A percentile compares a stretch with the other conserved stretches of the same genome.
phyloP scores from a whole-genome alignment of 768 basidiomycete species.

The Grammothele lineata region DNA sequence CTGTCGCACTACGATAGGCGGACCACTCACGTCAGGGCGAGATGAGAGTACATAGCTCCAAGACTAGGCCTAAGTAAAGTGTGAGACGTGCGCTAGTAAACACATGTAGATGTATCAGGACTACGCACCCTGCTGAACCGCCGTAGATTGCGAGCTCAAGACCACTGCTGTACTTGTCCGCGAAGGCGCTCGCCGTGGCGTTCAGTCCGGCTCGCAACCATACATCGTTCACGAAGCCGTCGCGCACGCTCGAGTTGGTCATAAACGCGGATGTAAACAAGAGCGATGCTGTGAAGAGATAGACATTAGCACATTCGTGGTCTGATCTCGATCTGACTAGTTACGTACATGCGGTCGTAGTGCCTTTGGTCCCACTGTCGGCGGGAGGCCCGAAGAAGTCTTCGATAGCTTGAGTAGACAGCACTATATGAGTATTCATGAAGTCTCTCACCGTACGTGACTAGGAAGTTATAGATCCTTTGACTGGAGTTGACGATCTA shows the following conservation, averaged over 20 bases:
- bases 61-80: slow-evolving; percentile 13
- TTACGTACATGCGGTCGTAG: no score
- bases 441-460: no score
- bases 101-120: neutral
- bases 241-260: slow-evolving; percentile 6
- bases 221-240: slow-evolving; percentile 4
- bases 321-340: no score
- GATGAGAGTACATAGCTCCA: slow-evolving; percentile 11
- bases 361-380: no score
- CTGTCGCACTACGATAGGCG: neutral
- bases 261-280: slow-evolving; percentile 12
- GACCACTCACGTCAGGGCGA: slow-evolving; percentile 12
- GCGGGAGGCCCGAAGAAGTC: no score
- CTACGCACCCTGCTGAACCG: slow-evolving; percentile 6
- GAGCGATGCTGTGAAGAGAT: slow-evolving; percentile 7
- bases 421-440: no score
- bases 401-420: no score
- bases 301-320: neutral
- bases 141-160: neutral
- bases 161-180: slow-evolving; percentile 2
- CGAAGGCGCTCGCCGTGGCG: slow-evolving; percentile 5
- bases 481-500: no score
- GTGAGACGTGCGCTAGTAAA: neutral
- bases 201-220: slow-evolving; percentile 4
- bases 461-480: no score